These are phyloP conservation scores for Erythrobasidium yunnanense DNA, from an alignment of 768 basidiomycete genomes.

Conservation along the genomic window DNA sequence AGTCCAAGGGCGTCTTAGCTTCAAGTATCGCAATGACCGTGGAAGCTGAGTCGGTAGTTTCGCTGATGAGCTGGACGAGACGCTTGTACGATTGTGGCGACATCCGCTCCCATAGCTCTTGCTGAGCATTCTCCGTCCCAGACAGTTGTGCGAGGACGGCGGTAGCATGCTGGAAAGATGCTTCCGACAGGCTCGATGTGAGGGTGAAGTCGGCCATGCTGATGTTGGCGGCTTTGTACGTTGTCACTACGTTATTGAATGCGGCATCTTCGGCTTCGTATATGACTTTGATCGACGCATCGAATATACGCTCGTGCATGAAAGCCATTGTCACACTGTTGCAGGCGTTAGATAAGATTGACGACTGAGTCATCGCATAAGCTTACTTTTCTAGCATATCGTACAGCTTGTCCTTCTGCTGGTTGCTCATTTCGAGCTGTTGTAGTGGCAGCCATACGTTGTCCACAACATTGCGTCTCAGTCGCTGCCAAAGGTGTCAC, in stretches of 20 bases:
- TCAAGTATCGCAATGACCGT: conserved; percentile 19
- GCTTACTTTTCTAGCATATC: conserved; percentile 31
- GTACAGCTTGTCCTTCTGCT: neutral
- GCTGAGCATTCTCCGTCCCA: neutral
- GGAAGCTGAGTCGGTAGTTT: conserved; percentile 13
- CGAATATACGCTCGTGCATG: conserved; percentile 26
- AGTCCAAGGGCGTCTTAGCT: conserved; percentile 30
- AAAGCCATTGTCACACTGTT: conserved; percentile 30
- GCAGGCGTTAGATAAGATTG: no score
- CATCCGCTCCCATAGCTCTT: conserved; percentile 6
- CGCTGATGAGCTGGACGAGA: conserved; percentile 8
- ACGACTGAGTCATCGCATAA: neutral
- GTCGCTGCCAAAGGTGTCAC: neutral
- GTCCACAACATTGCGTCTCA: conserved; percentile 1
- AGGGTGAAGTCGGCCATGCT: conserved; percentile 24
- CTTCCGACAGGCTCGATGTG: neutral
- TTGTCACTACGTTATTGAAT: conserved; percentile 21
- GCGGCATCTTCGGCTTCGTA: neutral
- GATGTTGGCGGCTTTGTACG: conserved; percentile 9
- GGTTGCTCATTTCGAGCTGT: neutral
- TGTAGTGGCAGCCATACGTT: neutral
- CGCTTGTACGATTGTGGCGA: neutral
- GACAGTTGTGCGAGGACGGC: conserved; percentile 5
- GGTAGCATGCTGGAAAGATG: neutral
- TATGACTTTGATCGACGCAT: conserved; percentile 11